Conservation (phyloP, 1,284 basidiomycete species). For the Termitomyces sp. region DNA sequence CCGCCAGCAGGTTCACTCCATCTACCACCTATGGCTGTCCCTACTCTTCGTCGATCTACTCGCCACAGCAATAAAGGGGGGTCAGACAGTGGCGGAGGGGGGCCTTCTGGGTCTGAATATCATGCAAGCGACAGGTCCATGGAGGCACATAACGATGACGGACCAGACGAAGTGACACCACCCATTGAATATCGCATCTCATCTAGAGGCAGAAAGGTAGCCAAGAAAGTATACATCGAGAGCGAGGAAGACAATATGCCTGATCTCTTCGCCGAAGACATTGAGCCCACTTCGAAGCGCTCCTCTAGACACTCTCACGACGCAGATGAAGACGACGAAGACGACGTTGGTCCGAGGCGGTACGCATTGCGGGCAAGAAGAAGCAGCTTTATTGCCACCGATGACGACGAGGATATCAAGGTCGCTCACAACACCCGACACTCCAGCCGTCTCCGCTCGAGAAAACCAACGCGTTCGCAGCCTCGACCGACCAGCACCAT, state of each 20-base stretch:
- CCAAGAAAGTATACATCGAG: slow-evolving; percentile 47
- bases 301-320: slow-evolving; percentile 22
- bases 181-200: slow-evolving; percentile 25
- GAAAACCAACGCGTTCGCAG: slow-evolving; percentile 24
- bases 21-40: slow-evolving; percentile 25
- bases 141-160: slow-evolving; percentile 18
- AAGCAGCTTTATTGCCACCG: slow-evolving; percentile 40
- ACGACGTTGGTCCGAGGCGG: slow-evolving; percentile 15
- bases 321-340: slow-evolving; percentile 34
- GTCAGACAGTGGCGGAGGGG: slow-evolving; percentile 25
- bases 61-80: slow-evolving; percentile 26
- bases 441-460: slow-evolving; percentile 33
- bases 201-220: slow-evolving; percentile 42
- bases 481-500: slow-evolving; percentile 13
- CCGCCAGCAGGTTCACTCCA: slow-evolving; percentile 20
- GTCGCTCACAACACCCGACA: slow-evolving; percentile 24
- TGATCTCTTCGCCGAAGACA: slow-evolving; percentile 28
- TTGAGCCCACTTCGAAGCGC: slow-evolving; percentile 15
- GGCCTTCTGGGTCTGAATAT: slow-evolving; percentile 65
- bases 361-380: slow-evolving; percentile 18
- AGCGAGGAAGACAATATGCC: slow-evolving; percentile 36
- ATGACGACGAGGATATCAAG: slow-evolving; percentile 40
- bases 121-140: slow-evolving; percentile 52
- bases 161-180: slow-evolving; percentile 22
- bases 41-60: slow-evolving; percentile 35